These are phyloP conservation scores for Galerina marginata DNA, from an alignment of 768 basidiomycete species.

Conservation along the genomic window DNA sequence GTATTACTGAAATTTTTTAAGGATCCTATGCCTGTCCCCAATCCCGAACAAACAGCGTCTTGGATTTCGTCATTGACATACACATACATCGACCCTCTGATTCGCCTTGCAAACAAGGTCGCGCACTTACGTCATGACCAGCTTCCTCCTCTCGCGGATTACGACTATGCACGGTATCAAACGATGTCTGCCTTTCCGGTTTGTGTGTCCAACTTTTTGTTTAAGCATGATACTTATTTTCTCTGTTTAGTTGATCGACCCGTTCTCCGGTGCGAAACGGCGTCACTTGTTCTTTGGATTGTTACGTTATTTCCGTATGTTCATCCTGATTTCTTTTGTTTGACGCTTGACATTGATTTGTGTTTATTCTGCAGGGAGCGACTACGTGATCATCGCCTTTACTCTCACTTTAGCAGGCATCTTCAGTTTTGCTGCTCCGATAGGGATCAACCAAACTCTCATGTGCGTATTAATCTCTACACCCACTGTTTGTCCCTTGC, in stretches of 20 bases:
- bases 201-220: conserved; percentile 19
- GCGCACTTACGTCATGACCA: conserved; percentile 52
- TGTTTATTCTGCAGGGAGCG: conserved; percentile 24
- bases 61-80: conserved; percentile 49
- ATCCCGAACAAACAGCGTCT: conserved; percentile 58
- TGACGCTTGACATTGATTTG: not conserved
- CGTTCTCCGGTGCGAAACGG: conserved; percentile 40
- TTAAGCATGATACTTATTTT: not conserved
- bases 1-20: conserved; percentile 11
- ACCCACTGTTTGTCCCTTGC: not conserved
- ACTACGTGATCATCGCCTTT: conserved; percentile 34
- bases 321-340: not conserved
- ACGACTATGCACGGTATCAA: conserved; percentile 42
- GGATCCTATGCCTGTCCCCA: conserved; percentile 36
- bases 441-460: conserved; percentile 49
- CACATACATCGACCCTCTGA: conserved; percentile 56
- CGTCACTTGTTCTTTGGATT: conserved; percentile 52
- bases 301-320: conserved; percentile 36
- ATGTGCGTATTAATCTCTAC: conserved; percentile 28
- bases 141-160: conserved; percentile 66
- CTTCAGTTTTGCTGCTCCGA: conserved; percentile 41
- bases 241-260: conserved; percentile 38
- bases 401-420: conserved; percentile 34
- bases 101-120: conserved; percentile 47
- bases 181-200: conserved; percentile 21